Evolutionary conservation across 257 asterid species (phyloP).

Genomic region (Solanum dulcamara): DNA sequence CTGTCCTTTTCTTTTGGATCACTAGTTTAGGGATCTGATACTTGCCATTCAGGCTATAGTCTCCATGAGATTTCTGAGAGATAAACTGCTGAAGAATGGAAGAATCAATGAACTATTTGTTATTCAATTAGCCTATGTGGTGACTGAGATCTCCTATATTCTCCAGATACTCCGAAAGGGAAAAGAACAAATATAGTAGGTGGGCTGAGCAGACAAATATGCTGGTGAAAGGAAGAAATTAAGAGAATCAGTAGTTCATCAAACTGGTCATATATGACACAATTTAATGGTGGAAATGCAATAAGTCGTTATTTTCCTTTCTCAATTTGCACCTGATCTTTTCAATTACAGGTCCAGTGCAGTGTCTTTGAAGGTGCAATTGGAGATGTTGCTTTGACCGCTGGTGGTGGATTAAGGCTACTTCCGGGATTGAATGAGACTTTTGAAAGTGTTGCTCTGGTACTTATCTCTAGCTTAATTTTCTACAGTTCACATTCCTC

Average conservation of each 20-base stretch:
- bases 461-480: slow-evolving; percentile 14
- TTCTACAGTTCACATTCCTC: background rate
- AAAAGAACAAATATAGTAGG: background rate
- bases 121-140: background rate
- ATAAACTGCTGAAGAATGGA: background rate
- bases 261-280: background rate
- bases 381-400: slow-evolving; percentile 80
- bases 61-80: background rate
- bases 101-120: background rate
- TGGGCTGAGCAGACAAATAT: background rate
- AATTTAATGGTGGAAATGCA: background rate
- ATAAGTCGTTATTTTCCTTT: background rate
- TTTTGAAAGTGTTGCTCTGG: slow-evolving; percentile 90
- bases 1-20: background rate
- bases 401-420: slow-evolving; percentile 89
- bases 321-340: background rate
- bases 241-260: background rate
- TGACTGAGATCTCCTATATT: background rate
- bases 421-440: slow-evolving; percentile 64
- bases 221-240: background rate
- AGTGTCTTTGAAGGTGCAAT: slow-evolving; percentile 84
- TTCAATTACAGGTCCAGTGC: slow-evolving; percentile 63
- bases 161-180: background rate
- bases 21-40: background rate
- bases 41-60: background rate